A percentile compares a stretch with the other conserved stretches of the same genome.
Evolutionary conservation across 2,329 filamentous ascomycete genomes (phyloP).

Genomic region (Penicillium sp.): DNA sequence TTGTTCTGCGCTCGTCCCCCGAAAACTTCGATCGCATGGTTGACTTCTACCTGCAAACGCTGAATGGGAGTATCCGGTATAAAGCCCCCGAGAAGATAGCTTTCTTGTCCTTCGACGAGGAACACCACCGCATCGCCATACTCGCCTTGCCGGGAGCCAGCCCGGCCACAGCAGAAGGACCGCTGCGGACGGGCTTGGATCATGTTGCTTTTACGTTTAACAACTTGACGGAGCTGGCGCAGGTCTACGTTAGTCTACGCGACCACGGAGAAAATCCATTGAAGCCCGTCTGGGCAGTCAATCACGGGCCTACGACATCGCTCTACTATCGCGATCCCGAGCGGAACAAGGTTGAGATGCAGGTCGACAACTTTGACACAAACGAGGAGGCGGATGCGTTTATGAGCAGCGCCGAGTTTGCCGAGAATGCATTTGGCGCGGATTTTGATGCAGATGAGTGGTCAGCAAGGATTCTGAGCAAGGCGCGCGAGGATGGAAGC

Average conservation of each 20-base stretch:
- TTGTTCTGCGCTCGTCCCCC: slow-evolving; percentile 24
- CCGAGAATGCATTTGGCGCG: slow-evolving; percentile 42
- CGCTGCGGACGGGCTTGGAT: background rate
- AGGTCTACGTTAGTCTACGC: slow-evolving; percentile 1
- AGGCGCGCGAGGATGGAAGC: slow-evolving; percentile 16
- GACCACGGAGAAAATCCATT: background rate
- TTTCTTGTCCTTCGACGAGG: slow-evolving; percentile 46
- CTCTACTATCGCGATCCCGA: slow-evolving; percentile 51
- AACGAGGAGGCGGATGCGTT: slow-evolving; percentile 36
- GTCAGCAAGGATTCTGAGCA: slow-evolving; percentile 14
- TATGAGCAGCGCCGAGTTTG: slow-evolving; percentile 37
- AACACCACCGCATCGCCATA: slow-evolving; percentile 48
- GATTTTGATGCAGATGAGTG: slow-evolving; percentile 45
- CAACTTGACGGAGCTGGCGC: background rate
- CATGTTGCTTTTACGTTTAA: slow-evolving; percentile 5
- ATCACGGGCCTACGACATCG: slow-evolving; percentile 47
- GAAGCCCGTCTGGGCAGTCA: slow-evolving; percentile 41
- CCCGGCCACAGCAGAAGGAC: slow-evolving; percentile 36
- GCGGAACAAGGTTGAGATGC: slow-evolving; percentile 46
- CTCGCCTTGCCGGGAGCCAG: slow-evolving; percentile 31
- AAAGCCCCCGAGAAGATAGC: slow-evolving; percentile 22
- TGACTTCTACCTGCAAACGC: slow-evolving; percentile 36
- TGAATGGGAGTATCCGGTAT: slow-evolving; percentile 30
- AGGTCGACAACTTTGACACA: slow-evolving; percentile 44
- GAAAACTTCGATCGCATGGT: slow-evolving; percentile 27